These are phyloP conservation scores for Macrophomina pseudophaseolina DNA, from an alignment of 2,329 filamentous ascomycete species.

Conservation along the genomic window DNA sequence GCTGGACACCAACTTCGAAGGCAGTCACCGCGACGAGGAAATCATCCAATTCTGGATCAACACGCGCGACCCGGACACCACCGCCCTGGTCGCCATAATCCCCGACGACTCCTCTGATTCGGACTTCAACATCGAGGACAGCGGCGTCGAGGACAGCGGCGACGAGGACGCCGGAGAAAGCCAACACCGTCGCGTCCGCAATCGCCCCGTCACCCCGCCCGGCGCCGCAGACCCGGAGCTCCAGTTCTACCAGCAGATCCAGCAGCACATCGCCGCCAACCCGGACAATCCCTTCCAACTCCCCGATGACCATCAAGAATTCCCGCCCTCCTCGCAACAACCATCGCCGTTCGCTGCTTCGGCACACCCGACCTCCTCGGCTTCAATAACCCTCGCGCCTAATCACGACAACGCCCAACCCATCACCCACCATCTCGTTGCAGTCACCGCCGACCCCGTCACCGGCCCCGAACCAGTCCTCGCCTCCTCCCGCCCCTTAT, in stretches of 20 bases:
- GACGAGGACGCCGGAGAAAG: constrained; percentile 28
- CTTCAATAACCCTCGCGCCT: not conserved
- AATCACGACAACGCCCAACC: not conserved
- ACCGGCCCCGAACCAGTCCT: constrained; percentile 32
- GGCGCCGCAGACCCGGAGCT: constrained; percentile 6
- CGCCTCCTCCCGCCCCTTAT: constrained; percentile 32
- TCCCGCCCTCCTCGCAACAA: not conserved
- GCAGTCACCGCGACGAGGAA: constrained; percentile 45
- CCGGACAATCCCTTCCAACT: not conserved
- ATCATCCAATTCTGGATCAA: constrained; percentile 54
- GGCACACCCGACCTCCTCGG: not conserved
- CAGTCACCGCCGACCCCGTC: constrained; percentile 35
- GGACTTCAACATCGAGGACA: constrained; percentile 11
- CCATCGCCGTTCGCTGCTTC: not conserved
- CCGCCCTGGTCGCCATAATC: constrained; percentile 41
- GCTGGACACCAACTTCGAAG: constrained; percentile 49
- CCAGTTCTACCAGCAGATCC: constrained; percentile 10
- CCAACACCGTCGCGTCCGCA: not conserved
- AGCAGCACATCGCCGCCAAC: not conserved
- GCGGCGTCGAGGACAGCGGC: constrained; percentile 29
- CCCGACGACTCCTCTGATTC: not conserved
- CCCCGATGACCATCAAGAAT: not conserved
- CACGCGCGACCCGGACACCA: constrained; percentile 44
- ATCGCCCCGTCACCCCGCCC: constrained; percentile 4
- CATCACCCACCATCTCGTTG: constrained; percentile 6